These are phyloP conservation scores for Spinacia oleracea DNA, from an alignment of 179 eudicot species.

Conservation along the genomic window DNA sequence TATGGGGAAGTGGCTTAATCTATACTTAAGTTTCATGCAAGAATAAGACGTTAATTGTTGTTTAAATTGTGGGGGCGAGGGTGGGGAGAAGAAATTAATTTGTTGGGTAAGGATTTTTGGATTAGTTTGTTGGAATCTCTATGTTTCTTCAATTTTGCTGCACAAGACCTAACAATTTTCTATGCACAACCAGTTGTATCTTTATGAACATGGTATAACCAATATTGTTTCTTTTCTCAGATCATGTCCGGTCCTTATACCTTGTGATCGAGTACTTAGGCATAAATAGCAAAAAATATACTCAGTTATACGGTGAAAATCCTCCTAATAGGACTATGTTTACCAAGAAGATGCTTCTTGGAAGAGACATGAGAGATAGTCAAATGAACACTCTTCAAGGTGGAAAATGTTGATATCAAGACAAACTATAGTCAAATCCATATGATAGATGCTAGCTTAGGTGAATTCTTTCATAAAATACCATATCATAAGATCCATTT, in stretches of 20 bases:
- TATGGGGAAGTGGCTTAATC: background rate
- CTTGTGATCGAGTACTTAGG: too few relatives aligned
- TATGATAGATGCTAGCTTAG: conserved; percentile 5
- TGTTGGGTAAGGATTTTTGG: background rate
- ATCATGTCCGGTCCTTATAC: too few relatives aligned
- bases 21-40: too few relatives aligned
- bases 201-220: too few relatives aligned
- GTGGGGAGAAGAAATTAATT: background rate
- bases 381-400: conserved; percentile 34
- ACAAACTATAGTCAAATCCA: conserved; percentile 14
- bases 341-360: conserved; percentile 33
- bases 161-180: too few relatives aligned
- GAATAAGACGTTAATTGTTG: background rate
- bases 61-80: background rate
- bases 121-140: background rate
- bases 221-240: too few relatives aligned
- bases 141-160: background rate
- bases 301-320: too few relatives aligned
- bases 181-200: too few relatives aligned
- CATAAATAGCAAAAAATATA: too few relatives aligned
- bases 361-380: conserved; percentile 28
- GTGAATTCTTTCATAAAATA: conserved; percentile 11
- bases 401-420: conserved; percentile 26
- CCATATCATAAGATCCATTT: conserved; percentile 7
- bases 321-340: too few relatives aligned